Conservation (phyloP, 1,284 basidiomycete genomes). For the Marasmius fiardii region DNA sequence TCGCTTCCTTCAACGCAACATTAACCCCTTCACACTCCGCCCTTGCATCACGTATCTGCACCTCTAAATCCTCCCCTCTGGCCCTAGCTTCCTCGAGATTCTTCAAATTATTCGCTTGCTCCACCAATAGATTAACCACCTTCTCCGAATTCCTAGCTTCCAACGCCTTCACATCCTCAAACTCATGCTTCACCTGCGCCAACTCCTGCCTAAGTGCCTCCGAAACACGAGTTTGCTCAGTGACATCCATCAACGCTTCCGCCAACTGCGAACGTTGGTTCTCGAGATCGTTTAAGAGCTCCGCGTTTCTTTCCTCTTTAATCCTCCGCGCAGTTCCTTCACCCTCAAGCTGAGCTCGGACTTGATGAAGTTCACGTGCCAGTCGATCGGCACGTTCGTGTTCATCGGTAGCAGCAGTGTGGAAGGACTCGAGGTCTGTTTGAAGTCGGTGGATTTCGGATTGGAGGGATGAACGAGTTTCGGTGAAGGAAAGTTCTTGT, state of each 20-base stretch:
- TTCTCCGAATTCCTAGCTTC: conserved; percentile 66
- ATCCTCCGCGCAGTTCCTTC: conserved; percentile 56
- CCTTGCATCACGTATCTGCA: conserved; percentile 65
- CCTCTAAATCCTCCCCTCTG: conserved; percentile 69
- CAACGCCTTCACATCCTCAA: conserved; percentile 70
- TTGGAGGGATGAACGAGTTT: conserved; percentile 50
- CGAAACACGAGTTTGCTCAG: conserved; percentile 57
- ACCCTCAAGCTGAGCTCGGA: conserved; percentile 59
- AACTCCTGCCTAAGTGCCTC: conserved; percentile 73
- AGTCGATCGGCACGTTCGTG: conserved; percentile 48
- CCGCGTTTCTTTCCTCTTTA: conserved; percentile 64
- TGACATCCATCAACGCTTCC: conserved; percentile 66
- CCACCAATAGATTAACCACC: conserved; percentile 63
- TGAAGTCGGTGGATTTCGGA: conserved; percentile 54
- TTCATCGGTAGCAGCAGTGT: conserved; percentile 37
- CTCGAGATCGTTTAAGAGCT: conserved; percentile 59
- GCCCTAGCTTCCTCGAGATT: conserved; percentile 73
- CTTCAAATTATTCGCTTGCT: conserved; percentile 66
- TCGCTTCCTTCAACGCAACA: conserved; percentile 61
- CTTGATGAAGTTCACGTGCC: conserved; percentile 63
- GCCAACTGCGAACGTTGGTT: conserved; percentile 56
- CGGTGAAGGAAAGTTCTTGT: conserved; percentile 50
- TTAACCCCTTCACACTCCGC: conserved; percentile 67
- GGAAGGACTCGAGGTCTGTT: conserved; percentile 35
- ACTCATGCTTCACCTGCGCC: conserved; percentile 54